Evolutionary conservation across 1,139 yeast genomes (phyloP).

Genomic region (Schizosaccharomyces versatilis): DNA sequence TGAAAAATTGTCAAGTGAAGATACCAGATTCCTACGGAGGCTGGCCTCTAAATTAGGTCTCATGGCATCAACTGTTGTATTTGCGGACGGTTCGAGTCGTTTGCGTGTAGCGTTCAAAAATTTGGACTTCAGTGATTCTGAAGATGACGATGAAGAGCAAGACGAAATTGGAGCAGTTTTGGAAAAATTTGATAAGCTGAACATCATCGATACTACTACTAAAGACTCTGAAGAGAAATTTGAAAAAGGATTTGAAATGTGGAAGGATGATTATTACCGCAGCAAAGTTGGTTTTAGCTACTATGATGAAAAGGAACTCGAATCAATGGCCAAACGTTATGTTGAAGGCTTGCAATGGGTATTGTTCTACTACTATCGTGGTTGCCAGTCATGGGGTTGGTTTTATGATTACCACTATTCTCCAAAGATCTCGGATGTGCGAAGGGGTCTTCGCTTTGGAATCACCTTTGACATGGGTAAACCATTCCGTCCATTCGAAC

Average conservation of each 20-base stretch:
- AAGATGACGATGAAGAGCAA: slow-evolving; percentile 12
- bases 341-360: slow-evolving; percentile 95
- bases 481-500: slow-evolving; percentile 87
- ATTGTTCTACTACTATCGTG: slow-evolving; percentile 65
- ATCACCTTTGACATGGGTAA: slow-evolving; percentile 44
- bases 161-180: slow-evolving; percentile 15
- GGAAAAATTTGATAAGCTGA: slow-evolving; percentile 45
- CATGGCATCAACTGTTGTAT: slow-evolving; percentile 41
- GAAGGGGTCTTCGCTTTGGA: slow-evolving; percentile 38
- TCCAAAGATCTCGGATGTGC: slow-evolving; percentile 74
- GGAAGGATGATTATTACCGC: slow-evolving; percentile 70
- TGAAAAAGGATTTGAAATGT: slow-evolving; percentile 36
- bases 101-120: slow-evolving; percentile 5
- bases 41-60: slow-evolving; percentile 20
- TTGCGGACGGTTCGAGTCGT: slow-evolving; percentile 23
- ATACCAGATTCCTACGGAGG: slow-evolving; percentile 16
- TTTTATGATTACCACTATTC: slow-evolving; percentile 72
- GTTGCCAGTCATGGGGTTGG: slow-evolving; percentile 92
- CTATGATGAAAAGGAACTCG: slow-evolving; percentile 30
- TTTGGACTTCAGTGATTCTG: slow-evolving; percentile 14
- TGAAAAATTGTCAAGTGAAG: slow-evolving; percentile 13
- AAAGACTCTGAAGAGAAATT: slow-evolving; percentile 20
- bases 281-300: slow-evolving; percentile 52
- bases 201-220: slow-evolving; percentile 40
- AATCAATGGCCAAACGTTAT: slow-evolving; percentile 52